Conservation (phyloP, 768 basidiomycete genomes). For the Amanita muscaria region DNA sequence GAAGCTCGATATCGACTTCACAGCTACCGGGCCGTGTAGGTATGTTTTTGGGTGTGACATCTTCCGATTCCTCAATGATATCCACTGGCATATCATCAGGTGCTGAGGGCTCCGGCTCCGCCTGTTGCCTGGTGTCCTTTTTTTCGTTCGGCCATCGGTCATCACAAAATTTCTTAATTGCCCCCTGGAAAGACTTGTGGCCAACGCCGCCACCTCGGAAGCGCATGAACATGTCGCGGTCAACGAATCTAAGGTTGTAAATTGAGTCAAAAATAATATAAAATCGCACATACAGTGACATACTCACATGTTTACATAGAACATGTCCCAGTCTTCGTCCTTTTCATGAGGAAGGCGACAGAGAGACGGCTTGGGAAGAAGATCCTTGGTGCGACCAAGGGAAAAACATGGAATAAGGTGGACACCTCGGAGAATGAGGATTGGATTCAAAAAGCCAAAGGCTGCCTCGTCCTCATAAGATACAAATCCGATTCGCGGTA, state of each 20-base stretch:
- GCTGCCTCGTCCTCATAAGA: neutral
- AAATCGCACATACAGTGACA: too few species aligned
- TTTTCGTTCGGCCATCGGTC: too few species aligned
- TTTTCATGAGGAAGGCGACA: neutral
- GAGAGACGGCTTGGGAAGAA: neutral
- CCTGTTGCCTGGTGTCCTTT: too few species aligned
- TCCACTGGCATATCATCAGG: too few species aligned
- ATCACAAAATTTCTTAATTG: too few species aligned
- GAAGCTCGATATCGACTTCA: too few species aligned
- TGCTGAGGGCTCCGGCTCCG: too few species aligned
- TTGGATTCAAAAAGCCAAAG: neutral
- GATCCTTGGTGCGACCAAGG: neutral
- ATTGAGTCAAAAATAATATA: neutral
- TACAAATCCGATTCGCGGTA: conserved; percentile 16
- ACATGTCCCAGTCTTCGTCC: neutral
- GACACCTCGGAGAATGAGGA: neutral
- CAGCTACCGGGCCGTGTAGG: too few species aligned
- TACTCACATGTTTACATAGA: neutral
- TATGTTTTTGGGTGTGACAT: too few species aligned
- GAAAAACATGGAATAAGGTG: neutral
- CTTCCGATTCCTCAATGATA: too few species aligned
- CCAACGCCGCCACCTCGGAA: conserved; percentile 24
- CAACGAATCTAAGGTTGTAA: conserved; percentile 15
- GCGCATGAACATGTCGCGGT: conserved; percentile 24
- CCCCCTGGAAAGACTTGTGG: too few species aligned